Conservation (phyloP, 108 stramenopile genomes). For the Stephanodiscus minutulus region DNA sequence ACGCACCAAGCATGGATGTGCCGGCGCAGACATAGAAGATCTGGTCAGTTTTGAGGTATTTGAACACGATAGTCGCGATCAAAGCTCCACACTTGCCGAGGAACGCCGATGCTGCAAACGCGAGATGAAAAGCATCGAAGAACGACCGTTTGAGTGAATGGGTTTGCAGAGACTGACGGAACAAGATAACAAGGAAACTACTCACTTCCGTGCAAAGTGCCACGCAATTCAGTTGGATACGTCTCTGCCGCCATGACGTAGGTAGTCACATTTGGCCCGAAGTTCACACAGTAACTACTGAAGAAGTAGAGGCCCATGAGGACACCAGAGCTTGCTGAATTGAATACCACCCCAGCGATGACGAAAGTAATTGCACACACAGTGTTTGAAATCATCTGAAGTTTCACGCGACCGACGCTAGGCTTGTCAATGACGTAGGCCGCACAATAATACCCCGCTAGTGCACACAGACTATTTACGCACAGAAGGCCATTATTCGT, state of each 20-base stretch:
- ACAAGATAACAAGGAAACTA: no score
- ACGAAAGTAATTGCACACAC: constrained; percentile 16
- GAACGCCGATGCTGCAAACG: constrained; percentile 18
- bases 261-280: constrained; percentile 13
- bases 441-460: constrained; percentile 24
- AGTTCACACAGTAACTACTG: constrained; percentile 18
- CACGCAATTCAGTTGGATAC: constrained; percentile 28
- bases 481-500: constrained; percentile 20
- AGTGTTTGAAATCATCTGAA: constrained; percentile 15
- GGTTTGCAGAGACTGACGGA: not conserved
- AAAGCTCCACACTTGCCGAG: constrained; percentile 24
- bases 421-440: constrained; percentile 27
- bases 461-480: constrained; percentile 23
- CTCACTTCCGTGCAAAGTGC: constrained; percentile 22
- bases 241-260: constrained; percentile 43
- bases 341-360: not conserved
- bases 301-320: constrained; percentile 22
- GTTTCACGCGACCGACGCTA: constrained; percentile 7
- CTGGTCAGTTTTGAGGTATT: not conserved
- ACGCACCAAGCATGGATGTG: not conserved
- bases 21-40: constrained; percentile 19
- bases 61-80: constrained; percentile 15
- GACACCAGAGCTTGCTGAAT: not conserved
- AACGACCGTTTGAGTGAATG: not conserved
- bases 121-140: not conserved